A percentile compares a stretch with the other conserved stretches of the same genome.
phyloP scores from a whole-genome alignment of 441 rosid species.

The Pelargonium cotyledonis region DNA sequence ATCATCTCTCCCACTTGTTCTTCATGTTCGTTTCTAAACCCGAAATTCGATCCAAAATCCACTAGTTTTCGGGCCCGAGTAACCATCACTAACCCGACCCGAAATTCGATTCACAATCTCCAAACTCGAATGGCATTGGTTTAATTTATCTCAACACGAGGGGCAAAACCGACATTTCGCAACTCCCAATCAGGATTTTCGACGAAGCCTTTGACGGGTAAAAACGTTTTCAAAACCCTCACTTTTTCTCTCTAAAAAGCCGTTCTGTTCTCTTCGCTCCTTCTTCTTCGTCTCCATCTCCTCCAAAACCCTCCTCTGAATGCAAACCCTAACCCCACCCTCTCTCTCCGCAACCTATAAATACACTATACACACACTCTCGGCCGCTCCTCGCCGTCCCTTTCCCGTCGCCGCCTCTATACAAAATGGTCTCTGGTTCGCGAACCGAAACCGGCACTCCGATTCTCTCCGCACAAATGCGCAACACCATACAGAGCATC shows the following conservation, averaged over 20 bases:
- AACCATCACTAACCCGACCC: no score
- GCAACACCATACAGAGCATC: constrained; percentile 52
- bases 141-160: no score
- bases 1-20: no score
- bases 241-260: constrained; percentile 3
- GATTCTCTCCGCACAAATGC: constrained; percentile 39
- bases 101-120: no score
- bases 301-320: neutral
- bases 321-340: constrained; percentile 7
- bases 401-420: neutral
- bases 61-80: no score
- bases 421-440: constrained; percentile 39
- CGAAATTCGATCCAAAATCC: no score
- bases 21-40: no score
- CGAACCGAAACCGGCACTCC: constrained; percentile 32
- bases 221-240: constrained; percentile 18
- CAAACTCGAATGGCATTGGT: no score
- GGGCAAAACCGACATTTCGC: constrained; percentile 21
- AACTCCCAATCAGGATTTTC: neutral
- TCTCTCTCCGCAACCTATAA: neutral
- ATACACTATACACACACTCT: neutral
- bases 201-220: constrained; percentile 3
- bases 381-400: neutral
- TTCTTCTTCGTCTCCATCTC: constrained; percentile 2
- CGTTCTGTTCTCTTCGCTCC: neutral